Evolutionary conservation across 2,329 filamentous ascomycete species (phyloP).

Genomic region (Apiospora malaysiana): DNA sequence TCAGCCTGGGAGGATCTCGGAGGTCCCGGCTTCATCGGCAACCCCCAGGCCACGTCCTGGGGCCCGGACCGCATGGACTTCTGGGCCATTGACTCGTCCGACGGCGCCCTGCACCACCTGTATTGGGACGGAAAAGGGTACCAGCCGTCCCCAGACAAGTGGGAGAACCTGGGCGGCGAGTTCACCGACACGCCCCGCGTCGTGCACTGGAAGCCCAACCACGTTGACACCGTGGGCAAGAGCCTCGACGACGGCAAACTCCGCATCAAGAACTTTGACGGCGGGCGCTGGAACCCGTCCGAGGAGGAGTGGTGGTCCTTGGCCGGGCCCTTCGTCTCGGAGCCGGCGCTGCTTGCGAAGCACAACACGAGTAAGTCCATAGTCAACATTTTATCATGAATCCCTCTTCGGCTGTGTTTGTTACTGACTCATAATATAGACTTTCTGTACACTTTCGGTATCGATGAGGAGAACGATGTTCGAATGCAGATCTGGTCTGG

Average conservation of each 20-base stretch:
- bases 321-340: conserved; percentile 29
- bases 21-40: conserved; percentile 29
- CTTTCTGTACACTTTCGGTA: conserved; percentile 31
- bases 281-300: conserved; percentile 28
- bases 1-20: conserved; percentile 31
- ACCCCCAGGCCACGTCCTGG: conserved; percentile 29
- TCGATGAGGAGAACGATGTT: conserved; percentile 21
- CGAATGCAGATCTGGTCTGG: conserved; percentile 32
- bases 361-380: conserved; percentile 25
- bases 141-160: conserved; percentile 19
- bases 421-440: conserved; percentile 6
- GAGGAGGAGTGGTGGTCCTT: conserved; percentile 27
- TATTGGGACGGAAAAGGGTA: conserved; percentile 30
- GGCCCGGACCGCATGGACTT: conserved; percentile 29
- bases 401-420: background rate
- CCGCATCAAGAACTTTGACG: conserved; percentile 30
- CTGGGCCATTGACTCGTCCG: conserved; percentile 27
- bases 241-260: conserved; percentile 23
- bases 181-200: conserved; percentile 31
- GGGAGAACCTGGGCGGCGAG: conserved; percentile 31
- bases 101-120: conserved; percentile 27
- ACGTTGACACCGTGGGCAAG: conserved; percentile 31
- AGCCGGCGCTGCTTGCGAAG: conserved; percentile 28
- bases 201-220: conserved; percentile 27
- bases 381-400: background rate